Percentiles rank a stretch among this genome's conserved stretches.
Conservation (phyloP, 2,329 filamentous ascomycete genomes). For the Thielaviopsis cerberus region DNA sequence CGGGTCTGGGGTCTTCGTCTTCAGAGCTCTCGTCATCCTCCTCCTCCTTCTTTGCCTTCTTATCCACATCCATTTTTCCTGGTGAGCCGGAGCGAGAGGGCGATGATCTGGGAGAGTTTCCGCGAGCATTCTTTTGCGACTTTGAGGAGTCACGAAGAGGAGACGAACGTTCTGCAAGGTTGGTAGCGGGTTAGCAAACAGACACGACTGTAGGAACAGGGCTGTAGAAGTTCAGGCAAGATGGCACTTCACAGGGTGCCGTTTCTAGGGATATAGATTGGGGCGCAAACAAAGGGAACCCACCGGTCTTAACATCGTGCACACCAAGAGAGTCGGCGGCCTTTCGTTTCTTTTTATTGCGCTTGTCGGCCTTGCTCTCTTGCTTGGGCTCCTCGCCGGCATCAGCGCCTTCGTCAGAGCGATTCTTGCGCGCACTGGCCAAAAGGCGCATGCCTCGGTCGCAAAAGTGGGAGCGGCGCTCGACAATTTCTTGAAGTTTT, state of each 20-base stretch:
- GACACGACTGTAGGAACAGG: not conserved
- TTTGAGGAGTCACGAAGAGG: conserved; percentile 33
- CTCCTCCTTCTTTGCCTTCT: conserved; percentile 27
- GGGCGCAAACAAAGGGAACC: conserved; percentile 12
- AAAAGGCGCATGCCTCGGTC: conserved; percentile 58
- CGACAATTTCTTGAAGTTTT: conserved; percentile 45
- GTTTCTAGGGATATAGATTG: not conserved
- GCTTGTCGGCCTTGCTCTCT: conserved; percentile 30
- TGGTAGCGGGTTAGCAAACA: conserved; percentile 11
- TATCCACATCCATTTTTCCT: conserved; percentile 39
- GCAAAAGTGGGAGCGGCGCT: conserved; percentile 47
- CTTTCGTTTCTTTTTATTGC: conserved; percentile 65
- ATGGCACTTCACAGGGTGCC: not conserved
- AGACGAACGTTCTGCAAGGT: conserved; percentile 31
- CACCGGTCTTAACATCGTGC: conserved; percentile 28
- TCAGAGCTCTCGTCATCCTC: conserved; percentile 29
- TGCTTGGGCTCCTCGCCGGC: conserved; percentile 29
- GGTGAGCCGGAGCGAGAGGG: conserved; percentile 29
- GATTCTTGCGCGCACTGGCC: conserved; percentile 44
- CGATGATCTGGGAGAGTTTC: conserved; percentile 42
- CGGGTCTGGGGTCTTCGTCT: conserved; percentile 40
- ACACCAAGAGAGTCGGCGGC: conserved; percentile 40
- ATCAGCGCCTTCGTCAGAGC: conserved; percentile 33
- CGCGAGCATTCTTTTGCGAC: conserved; percentile 31
- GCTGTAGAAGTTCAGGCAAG: not conserved